Conservation (phyloP, 192 early-diverging fungal genomes). For the Powellomyces hirtus region DNA sequence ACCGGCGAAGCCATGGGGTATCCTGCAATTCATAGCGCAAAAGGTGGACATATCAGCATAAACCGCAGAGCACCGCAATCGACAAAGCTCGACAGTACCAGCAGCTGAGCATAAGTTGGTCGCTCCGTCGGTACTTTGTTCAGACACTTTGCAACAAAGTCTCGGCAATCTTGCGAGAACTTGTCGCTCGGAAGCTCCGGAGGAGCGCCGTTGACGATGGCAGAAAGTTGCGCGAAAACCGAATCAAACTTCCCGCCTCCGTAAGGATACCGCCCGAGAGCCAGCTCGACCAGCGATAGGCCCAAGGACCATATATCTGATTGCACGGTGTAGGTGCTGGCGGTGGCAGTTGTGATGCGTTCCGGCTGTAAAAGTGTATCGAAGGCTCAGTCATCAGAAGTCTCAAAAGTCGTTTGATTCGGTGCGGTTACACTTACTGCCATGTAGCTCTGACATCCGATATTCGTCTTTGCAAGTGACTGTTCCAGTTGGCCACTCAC, state of each 20-base stretch:
- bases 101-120: slow-evolving; percentile 72
- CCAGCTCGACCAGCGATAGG: slow-evolving; percentile 82
- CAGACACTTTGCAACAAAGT: slow-evolving; percentile 78
- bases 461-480: slow-evolving; percentile 89
- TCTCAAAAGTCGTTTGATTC: neutral
- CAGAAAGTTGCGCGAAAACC: slow-evolving; percentile 84
- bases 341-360: slow-evolving; percentile 64
- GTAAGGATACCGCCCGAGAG: slow-evolving; percentile 80
- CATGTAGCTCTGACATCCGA: slow-evolving; percentile 95
- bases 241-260: slow-evolving; percentile 62
- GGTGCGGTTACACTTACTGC: slow-evolving; percentile 54
- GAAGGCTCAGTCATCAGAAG: neutral
- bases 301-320: slow-evolving; percentile 96
- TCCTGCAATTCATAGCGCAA: slow-evolving; percentile 1
- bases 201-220: slow-evolving; percentile 78
- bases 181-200: slow-evolving; percentile 65
- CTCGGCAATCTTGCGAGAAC: slow-evolving; percentile 68
- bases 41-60: neutral
- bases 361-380: slow-evolving; percentile 63
- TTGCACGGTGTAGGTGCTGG: slow-evolving; percentile 74
- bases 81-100: slow-evolving; percentile 31
- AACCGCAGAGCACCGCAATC: neutral
- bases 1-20: slow-evolving; percentile 72
- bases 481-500: slow-evolving; percentile 81
- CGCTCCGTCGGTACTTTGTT: slow-evolving; percentile 68